Base-by-base conservation (phyloP, 805 yeast genomes). In the Barnettozyma salicaria region DNA sequence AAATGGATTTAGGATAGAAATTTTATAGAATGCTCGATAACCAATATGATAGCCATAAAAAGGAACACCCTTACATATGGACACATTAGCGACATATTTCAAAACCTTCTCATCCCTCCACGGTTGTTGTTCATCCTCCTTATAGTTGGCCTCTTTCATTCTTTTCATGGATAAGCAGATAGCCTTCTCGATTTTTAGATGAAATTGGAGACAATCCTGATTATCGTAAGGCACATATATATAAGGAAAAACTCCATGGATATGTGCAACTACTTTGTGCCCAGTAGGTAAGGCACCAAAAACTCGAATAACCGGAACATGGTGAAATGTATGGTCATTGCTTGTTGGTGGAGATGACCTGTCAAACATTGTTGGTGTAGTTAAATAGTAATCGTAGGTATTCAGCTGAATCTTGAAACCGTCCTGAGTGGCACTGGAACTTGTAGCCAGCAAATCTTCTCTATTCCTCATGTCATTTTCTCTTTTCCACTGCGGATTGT, bases 241-340 rank as follows among this genome's bases (percentile, higher is more conserved):
- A 52, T 90, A 92, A 0, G 97, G 98, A 45, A 70, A 85, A 14
- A 74, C 74, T 27, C 90, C 89, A 61, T 89, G 97, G 8, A 92
- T 63, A 56, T 92, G 96, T 1, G 82, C 72, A 11, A 73, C 47
- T 9, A 70, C 67, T 20, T 74, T 72, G 46, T 74, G 76, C 0
- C 87, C 84, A 0, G 78, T 66, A 1, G 74, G 67, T 1, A 80
- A 45, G 10, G 75, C 68, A 0, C 97, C 97, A 60, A 76, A 92
- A 0, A 92, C 59, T 33, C 97, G 62, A 1, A 88, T 62, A 0
- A 87, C 64, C 0, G 97, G 97, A 0, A 83, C 89, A 30, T 71
- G 72, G 3, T 56, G 45, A 23, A 67, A 63, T 6, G 45, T 38
- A 30, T 36, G 39, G 7, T 37, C 42, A 3, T 53, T 51, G 18